These are phyloP conservation scores for Cyamopsis tetragonoloba DNA, from an alignment of 306 rosid genomes.

Conservation along the genomic window DNA sequence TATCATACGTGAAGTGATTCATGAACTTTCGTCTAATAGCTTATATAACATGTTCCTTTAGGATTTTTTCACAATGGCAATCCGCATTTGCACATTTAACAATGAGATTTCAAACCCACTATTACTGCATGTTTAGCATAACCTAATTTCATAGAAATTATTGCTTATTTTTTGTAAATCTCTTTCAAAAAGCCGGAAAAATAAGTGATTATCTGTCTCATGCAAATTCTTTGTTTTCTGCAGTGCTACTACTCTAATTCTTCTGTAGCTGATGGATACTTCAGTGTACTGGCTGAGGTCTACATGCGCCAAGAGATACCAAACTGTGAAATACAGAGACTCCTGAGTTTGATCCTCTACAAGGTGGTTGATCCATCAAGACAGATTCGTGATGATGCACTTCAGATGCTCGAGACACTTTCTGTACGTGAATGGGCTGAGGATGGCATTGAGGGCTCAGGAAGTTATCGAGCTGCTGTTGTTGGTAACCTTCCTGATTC, in stretches of 20 bases:
- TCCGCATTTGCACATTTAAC: not conserved
- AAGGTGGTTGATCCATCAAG: slow-evolving; percentile 99
- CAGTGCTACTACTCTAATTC: slow-evolving; percentile 97
- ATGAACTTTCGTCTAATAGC: not conserved
- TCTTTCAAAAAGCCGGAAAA: too few relatives aligned
- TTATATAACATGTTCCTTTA: not conserved
- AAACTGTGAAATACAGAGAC: slow-evolving; percentile 95
- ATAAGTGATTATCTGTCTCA: slow-evolving; percentile 23
- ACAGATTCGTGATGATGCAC: slow-evolving; percentile 99
- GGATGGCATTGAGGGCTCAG: slow-evolving; percentile 93
- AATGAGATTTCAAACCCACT: not conserved
- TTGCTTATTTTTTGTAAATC: too few relatives aligned
- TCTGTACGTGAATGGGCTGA: slow-evolving; percentile 99
- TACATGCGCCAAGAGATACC: slow-evolving; percentile 99
- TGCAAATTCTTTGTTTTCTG: slow-evolving; percentile 25
- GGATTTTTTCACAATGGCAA: not conserved
- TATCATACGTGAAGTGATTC: not conserved
- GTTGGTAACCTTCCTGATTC: slow-evolving; percentile 99
- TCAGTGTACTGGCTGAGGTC: slow-evolving; percentile 99
- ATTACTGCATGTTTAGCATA: too few relatives aligned
- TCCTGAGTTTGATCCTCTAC: slow-evolving; percentile 92
- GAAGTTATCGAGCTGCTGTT: slow-evolving; percentile 98
- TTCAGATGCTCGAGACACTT: slow-evolving; percentile 99
- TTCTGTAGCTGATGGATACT: slow-evolving; percentile 98
- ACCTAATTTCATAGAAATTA: too few relatives aligned